Percentiles rank a stretch among this genome's conserved stretches.
Conservation (phyloP, 2,329 filamentous ascomycete genomes). For the Cytospora schulzeri region DNA sequence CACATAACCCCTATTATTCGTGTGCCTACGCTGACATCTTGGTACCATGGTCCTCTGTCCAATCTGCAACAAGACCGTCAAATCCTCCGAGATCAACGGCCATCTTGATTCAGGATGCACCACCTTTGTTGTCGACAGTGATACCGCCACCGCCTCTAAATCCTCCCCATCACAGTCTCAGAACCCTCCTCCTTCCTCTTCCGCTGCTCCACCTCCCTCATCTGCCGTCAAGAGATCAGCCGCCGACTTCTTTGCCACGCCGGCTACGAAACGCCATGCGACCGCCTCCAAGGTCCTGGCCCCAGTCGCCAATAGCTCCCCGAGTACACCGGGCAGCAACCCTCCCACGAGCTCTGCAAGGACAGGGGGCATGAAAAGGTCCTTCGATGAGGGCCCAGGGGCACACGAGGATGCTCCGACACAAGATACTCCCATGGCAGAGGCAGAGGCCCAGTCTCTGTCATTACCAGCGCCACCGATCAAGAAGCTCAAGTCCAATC, state of each 20-base stretch:
- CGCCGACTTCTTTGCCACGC: constrained; percentile 64
- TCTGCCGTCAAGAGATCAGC: constrained; percentile 57
- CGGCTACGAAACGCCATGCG: constrained; percentile 57
- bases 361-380: constrained; percentile 50
- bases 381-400: constrained; percentile 58
- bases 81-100: constrained; percentile 75
- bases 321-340: constrained; percentile 11
- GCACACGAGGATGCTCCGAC: constrained; percentile 31
- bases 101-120: constrained; percentile 87
- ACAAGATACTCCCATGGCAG: constrained; percentile 30
- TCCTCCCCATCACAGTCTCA: constrained; percentile 3
- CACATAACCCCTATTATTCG: background rate
- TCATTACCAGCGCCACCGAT: constrained; percentile 41
- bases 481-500: constrained; percentile 70
- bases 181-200: constrained; percentile 18
- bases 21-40: background rate
- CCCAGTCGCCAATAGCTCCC: constrained; percentile 36
- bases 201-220: constrained; percentile 31
- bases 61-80: constrained; percentile 76
- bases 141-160: constrained; percentile 30
- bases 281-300: constrained; percentile 37
- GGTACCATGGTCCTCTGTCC: constrained; percentile 69
- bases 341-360: constrained; percentile 20
- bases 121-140: constrained; percentile 62
- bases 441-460: constrained; percentile 32